Conservation (phyloP, 352 stramenopile species). For the Globisporangium iwayamae region DNA sequence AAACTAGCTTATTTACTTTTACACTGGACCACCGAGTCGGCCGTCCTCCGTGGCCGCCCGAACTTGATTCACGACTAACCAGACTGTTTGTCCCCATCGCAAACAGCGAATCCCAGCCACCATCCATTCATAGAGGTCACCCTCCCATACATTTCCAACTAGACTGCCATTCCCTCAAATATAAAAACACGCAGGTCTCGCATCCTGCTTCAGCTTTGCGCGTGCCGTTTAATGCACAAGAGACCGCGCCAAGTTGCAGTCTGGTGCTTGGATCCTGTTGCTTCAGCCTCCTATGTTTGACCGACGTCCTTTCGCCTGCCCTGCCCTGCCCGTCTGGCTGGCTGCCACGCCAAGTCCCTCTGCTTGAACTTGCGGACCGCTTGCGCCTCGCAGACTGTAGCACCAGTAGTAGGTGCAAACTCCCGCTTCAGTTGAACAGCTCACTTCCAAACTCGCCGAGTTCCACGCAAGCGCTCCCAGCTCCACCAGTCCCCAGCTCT, state of each 20-base stretch:
- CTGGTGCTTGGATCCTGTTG: slow-evolving; percentile 9
- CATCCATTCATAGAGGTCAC: neutral
- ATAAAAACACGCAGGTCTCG: neutral
- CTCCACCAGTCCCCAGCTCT: neutral
- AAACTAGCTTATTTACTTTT: too few species aligned
- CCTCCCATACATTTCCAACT: neutral
- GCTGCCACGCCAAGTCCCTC: neutral
- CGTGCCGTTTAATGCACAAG: slow-evolving; percentile 6
- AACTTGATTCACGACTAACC: slow-evolving; percentile 6
- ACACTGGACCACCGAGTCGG: too few species aligned
- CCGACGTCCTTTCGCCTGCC: neutral
- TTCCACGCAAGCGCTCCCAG: neutral
- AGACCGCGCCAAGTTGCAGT: slow-evolving; percentile 12
- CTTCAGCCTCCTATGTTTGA: neutral
- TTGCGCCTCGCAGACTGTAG: neutral
- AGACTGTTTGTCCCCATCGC: slow-evolving; percentile 1
- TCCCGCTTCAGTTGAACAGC: slow-evolving; percentile 1
- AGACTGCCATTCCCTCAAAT: neutral
- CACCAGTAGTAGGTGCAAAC: neutral
- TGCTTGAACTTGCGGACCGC: neutral
- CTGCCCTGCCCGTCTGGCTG: neutral
- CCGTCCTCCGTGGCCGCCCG: neutral
- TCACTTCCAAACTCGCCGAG: slow-evolving; percentile 12
- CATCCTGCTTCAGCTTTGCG: slow-evolving; percentile 5
- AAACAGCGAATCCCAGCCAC: neutral